Conservation (phyloP, 345 rosid species). For the Zanthoxylum bungeanum region DNA sequence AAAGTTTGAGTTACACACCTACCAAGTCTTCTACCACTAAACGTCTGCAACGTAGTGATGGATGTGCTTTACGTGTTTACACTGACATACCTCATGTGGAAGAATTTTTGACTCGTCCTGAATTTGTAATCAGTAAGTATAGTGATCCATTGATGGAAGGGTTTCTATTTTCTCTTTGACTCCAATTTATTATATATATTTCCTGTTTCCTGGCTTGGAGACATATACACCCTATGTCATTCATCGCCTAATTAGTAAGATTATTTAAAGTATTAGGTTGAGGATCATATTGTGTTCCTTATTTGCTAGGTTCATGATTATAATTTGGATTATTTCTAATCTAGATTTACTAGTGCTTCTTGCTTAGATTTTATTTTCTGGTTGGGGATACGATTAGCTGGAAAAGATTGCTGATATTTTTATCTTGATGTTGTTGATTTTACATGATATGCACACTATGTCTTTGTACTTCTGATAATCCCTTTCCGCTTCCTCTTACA, state of each 20-base stretch:
- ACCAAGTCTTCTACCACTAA: conserved; percentile 29
- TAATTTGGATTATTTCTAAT: neutral
- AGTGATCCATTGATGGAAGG: conserved; percentile 5
- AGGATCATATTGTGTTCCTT: neutral
- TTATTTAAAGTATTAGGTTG: neutral
- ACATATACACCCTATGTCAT: neutral
- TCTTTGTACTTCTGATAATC: neutral
- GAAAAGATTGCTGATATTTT: neutral
- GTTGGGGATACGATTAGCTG: neutral
- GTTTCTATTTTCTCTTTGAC: neutral
- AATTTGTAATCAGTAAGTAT: conserved; percentile 75
- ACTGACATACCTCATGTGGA: conserved; percentile 92
- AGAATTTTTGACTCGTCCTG: conserved; percentile 76
- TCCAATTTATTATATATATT: conserved; percentile 1
- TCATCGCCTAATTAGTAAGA: neutral
- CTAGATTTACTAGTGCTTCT: neutral
- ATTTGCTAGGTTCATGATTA: conserved; percentile 5
- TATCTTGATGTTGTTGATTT: neutral
- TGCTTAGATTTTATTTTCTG: conserved; percentile 3
- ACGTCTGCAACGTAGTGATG: conserved; percentile 42
- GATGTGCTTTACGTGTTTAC: conserved; percentile 54
- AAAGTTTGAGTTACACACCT: conserved; percentile 33
- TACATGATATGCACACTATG: neutral
- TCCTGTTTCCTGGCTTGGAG: neutral
- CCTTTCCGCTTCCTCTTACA: conserved; percentile 24